Base-by-base conservation (phyloP, 768 basidiomycete species). In the Leucocoprinus leucothites region DNA sequence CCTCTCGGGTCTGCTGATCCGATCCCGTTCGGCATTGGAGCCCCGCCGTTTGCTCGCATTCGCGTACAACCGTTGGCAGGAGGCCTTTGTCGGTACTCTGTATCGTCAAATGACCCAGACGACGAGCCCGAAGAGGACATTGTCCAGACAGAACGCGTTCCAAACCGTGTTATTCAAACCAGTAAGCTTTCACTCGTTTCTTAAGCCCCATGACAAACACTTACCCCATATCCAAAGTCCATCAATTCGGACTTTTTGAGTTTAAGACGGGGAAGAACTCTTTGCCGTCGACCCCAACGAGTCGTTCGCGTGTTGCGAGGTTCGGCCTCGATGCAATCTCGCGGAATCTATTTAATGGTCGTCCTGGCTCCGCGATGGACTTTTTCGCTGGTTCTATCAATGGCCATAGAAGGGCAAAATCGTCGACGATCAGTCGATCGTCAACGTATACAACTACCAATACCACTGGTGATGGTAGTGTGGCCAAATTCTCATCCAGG, bases 301-400 rank as follows among this genome's bases (percentile, higher is more conserved):
- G 84, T 0, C 82, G 78, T 44, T 81, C 85, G n/a, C 85, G 89
- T 58, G 89, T 86, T 1, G 84, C 88, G n/a, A 91, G 93, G 48
- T 93, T 96, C 65, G 86, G 90, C 31, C 77, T 98, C 50, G 94
- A 98, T 64, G 88, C 84, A 18, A 87, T 98, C 61, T 94, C 92
- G 18, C 82, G 92, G 42, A 94, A 93, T 68, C 78, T 98, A 25
- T 95, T 97, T 71, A 84, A 80, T 62, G 66, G 82, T 5, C 81
- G 84, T 2, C 80, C 87, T 26, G 89, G 86, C 8, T 82, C 81
- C 9, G 73, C 83, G 8, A 84, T 85, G 71, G 81, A 81, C 28
- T 75, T 92, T 53, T 92, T 94, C 64, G 81, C 85, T 26, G 84
- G 83, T 3, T 85, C 87, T 0, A 82, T 88, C 34, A 87, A 79